These are phyloP conservation scores for Aquilaria agallochum DNA, from an alignment of 441 rosid genomes.

Conservation along the genomic window DNA sequence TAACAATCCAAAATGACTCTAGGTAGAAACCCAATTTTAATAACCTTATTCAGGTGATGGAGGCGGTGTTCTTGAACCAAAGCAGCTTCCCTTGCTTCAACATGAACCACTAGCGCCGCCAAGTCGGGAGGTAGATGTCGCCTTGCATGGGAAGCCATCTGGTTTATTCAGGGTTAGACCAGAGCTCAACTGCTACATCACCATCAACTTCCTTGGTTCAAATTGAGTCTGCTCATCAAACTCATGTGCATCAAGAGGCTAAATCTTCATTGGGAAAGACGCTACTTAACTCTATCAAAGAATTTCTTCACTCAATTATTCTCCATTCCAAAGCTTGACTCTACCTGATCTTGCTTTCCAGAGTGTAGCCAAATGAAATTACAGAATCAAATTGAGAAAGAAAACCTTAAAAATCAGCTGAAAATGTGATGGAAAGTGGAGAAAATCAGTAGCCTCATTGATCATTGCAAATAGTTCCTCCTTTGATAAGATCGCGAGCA, in stretches of 20 bases:
- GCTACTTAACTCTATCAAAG: constrained; percentile 14
- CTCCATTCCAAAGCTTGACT: constrained; percentile 3
- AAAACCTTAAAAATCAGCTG: neutral
- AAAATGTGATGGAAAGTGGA: constrained; percentile 6
- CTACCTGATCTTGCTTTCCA: neutral
- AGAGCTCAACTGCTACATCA: constrained; percentile 60
- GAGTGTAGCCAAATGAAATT: constrained; percentile 5
- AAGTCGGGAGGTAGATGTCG: constrained; percentile 54
- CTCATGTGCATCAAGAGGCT: constrained; percentile 50
- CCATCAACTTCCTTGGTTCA: constrained; percentile 54
- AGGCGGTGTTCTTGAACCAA: constrained; percentile 53
- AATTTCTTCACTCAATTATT: constrained; percentile 8
- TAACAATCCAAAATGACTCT: too few relatives aligned
- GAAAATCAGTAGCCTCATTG: neutral
- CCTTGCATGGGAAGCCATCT: constrained; percentile 76
- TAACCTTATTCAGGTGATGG: constrained; percentile 21
- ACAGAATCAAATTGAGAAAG: constrained; percentile 1
- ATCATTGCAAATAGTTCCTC: constrained; percentile 4
- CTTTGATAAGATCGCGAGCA: constrained; percentile 21
- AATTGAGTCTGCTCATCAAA: constrained; percentile 26
- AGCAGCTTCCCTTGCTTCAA: constrained; percentile 66
- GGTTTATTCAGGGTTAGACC: constrained; percentile 56
- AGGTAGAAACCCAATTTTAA: too few relatives aligned
- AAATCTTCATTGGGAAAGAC: constrained; percentile 72
- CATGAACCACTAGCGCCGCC: constrained; percentile 79